Conservation (phyloP, 306 rosid species). For the Pterocarpus macrocarpus region DNA sequence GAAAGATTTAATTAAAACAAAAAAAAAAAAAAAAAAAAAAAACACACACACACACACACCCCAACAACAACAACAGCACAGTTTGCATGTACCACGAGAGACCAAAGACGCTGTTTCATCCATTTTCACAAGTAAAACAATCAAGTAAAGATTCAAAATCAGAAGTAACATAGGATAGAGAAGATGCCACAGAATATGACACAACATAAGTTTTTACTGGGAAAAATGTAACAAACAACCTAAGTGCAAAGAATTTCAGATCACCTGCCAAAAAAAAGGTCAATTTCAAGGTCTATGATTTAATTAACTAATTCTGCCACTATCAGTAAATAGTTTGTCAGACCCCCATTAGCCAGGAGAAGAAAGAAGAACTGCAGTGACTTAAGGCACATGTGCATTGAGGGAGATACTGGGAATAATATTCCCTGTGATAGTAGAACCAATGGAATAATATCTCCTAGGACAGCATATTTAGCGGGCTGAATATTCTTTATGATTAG, state of each 20-base stretch:
- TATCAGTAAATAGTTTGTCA: neutral
- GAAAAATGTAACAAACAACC: constrained; percentile 5
- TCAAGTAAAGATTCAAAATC: neutral
- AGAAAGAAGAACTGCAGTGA: constrained; percentile 20
- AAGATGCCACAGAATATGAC: constrained; percentile 4
- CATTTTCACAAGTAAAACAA: constrained; percentile 40
- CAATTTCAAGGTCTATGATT: neutral
- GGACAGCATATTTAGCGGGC: too few relatives aligned
- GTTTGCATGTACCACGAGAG: constrained; percentile 7
- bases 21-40: neutral
- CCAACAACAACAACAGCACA: neutral
- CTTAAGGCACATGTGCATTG: constrained; percentile 3
- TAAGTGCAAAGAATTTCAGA: neutral
- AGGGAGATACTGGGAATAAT: neutral
- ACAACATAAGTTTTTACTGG: neutral
- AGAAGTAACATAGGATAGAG: constrained; percentile 12
- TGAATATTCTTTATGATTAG: too few relatives aligned
- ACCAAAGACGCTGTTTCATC: constrained; percentile 21
- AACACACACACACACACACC: too few relatives aligned
- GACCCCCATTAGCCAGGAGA: constrained; percentile 25
- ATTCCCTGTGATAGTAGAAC: neutral
- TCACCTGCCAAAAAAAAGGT: neutral
- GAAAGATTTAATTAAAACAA: too few relatives aligned
- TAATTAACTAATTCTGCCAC: neutral
- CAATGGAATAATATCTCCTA: too few relatives aligned